These are phyloP conservation scores for Neurospora pannonica DNA, from an alignment of 495 filamentous ascomycete species.

Conservation along the genomic window DNA sequence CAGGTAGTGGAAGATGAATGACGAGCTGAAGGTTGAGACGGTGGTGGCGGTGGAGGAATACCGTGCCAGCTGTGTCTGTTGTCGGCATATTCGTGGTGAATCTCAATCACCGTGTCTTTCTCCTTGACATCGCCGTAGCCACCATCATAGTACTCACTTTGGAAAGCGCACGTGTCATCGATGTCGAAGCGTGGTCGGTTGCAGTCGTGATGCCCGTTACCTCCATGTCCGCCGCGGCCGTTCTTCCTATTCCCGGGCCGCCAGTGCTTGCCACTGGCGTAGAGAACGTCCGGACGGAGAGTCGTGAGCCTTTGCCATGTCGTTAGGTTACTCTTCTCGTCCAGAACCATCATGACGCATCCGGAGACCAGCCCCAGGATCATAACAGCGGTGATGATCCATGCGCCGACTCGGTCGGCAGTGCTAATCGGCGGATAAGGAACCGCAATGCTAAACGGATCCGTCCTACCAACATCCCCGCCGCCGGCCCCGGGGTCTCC, in stretches of 20 bases:
- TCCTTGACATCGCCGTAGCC: not conserved
- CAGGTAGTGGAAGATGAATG: not conserved
- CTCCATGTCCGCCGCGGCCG: not conserved
- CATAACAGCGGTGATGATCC: conserved; percentile 45
- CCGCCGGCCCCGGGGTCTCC: conserved; percentile 63
- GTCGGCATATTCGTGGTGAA: not conserved
- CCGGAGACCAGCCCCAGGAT: conserved; percentile 21
- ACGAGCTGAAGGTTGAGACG: not conserved
- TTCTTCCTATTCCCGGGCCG: not conserved
- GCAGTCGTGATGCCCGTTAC: not conserved
- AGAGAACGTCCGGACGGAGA: not conserved
- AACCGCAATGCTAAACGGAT: conserved; percentile 11
- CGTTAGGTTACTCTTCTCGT: conserved; percentile 15
- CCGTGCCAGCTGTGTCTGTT: not conserved
- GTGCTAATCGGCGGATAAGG: conserved; percentile 30
- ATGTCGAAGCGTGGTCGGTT: not conserved
- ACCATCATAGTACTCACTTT: not conserved
- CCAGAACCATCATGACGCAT: conserved; percentile 27
- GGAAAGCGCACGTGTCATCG: not conserved
- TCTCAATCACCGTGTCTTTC: not conserved
- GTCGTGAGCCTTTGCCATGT: conserved; percentile 1
- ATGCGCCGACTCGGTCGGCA: conserved; percentile 51
- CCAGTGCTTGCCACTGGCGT: not conserved
- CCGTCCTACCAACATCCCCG: conserved; percentile 22
- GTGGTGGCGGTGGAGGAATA: not conserved